Evolutionary conservation across 345 rosid genomes (phyloP).

Genomic region (Noccaea caerulescens): DNA sequence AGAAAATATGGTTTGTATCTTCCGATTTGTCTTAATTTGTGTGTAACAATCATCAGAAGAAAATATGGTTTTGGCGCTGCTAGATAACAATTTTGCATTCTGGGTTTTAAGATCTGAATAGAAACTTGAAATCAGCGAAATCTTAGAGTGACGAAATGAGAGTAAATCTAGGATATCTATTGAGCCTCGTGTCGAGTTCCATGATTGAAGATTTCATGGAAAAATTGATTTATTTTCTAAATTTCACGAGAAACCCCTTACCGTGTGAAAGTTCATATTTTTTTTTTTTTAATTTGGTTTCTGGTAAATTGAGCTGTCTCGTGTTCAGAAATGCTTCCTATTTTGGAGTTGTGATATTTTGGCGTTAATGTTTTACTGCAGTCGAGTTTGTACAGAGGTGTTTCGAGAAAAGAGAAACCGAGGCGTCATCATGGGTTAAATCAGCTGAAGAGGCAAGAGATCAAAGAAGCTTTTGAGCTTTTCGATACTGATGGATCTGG

Average conservation of each 20-base stretch:
- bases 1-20: slow-evolving; percentile 35
- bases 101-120: slow-evolving; percentile 31
- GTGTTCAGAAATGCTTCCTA: not conserved
- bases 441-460: slow-evolving; percentile 82
- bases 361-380: slow-evolving; percentile 27
- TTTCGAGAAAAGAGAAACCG: slow-evolving; percentile 67
- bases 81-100: slow-evolving; percentile 12
- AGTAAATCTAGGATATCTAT: not conserved
- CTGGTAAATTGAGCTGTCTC: not conserved
- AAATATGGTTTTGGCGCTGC: not conserved
- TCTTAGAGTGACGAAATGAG: not conserved
- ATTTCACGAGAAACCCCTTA: not conserved
- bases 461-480: slow-evolving; percentile 89
- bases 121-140: slow-evolving; percentile 1
- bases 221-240: slow-evolving; percentile 6
- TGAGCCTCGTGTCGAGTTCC: not conserved
- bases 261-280: slow-evolving; percentile 6
- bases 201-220: not conserved
- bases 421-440: slow-evolving; percentile 77
- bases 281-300: not conserved
- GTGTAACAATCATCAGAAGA: not conserved
- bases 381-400: slow-evolving; percentile 58
- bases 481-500: slow-evolving; percentile 98
- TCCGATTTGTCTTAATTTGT: not conserved
- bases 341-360: not conserved